Conservation (phyloP, 495 filamentous ascomycete species). For the Terfezia claveryi region DNA sequence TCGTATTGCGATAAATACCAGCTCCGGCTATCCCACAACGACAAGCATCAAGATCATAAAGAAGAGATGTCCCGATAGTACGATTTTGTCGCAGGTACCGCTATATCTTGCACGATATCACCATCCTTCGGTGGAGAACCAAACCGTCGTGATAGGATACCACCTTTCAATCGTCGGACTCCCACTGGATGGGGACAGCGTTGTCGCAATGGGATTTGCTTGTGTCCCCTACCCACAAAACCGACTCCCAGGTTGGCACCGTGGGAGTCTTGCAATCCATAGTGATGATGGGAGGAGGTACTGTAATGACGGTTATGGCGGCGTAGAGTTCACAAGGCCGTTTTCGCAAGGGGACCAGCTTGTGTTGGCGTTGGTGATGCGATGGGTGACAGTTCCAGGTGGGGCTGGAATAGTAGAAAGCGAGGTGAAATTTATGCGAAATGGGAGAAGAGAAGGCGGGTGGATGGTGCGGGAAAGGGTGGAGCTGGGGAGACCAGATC, state of each 20-base stretch:
- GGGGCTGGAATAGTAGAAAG: background rate
- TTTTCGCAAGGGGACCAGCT: conserved; percentile 34
- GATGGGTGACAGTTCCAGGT: background rate
- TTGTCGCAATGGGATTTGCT: conserved; percentile 53
- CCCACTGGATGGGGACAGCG: conserved; percentile 11
- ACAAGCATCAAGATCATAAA: too few relatives aligned
- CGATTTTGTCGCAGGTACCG: conserved; percentile 43
- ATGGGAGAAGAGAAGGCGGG: conserved; percentile 38
- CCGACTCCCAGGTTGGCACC: conserved; percentile 78
- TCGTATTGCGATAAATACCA: too few relatives aligned
- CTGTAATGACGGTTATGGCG: conserved; percentile 70
- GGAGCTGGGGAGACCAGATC: conserved; percentile 30
- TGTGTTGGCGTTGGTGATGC: conserved; percentile 22
- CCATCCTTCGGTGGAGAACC: conserved; percentile 37
- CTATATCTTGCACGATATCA: conserved; percentile 49
- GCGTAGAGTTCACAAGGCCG: conserved; percentile 43
- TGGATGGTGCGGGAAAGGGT: conserved; percentile 76
- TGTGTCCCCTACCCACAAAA: conserved; percentile 72
- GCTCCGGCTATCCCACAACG: too few relatives aligned
- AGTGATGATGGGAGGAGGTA: conserved; percentile 77
- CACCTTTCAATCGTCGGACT: conserved; percentile 40
- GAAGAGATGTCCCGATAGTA: background rate
- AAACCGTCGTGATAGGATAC: conserved; percentile 48
- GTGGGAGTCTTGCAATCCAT: conserved; percentile 66
- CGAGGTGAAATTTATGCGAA: conserved; percentile 56